These are phyloP conservation scores for Cordyceps cicadae DNA, from an alignment of 2,329 filamentous ascomycete species.

Conservation along the genomic window DNA sequence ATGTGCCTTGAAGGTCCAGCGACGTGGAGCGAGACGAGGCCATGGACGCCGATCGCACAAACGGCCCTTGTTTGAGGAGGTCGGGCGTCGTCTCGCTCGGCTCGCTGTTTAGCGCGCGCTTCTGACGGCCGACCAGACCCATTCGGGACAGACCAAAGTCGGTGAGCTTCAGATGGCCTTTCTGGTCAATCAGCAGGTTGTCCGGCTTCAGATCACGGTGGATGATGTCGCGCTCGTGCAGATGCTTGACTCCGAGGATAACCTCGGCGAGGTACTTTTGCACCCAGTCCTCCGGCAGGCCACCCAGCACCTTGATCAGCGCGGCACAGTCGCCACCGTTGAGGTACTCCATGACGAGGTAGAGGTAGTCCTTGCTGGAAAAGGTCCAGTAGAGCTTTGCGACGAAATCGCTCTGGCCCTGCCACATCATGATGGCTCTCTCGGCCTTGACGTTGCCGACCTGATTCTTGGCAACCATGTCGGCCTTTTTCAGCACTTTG, in stretches of 20 bases:
- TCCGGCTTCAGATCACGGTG: constrained; percentile 96
- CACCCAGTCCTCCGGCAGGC: constrained; percentile 91
- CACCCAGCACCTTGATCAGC: constrained; percentile 86
- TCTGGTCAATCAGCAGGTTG: constrained; percentile 93
- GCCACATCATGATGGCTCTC: constrained; percentile 99
- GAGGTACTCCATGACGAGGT: constrained; percentile 97
- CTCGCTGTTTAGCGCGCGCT: constrained; percentile 74
- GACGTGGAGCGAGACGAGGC: constrained; percentile 89
- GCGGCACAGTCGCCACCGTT: constrained; percentile 97
- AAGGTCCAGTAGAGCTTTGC: constrained; percentile 99
- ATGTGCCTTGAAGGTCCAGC: constrained; percentile 70
- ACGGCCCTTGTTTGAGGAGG: constrained; percentile 84
- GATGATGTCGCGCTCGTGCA: constrained; percentile 90
- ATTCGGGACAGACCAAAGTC: constrained; percentile 96
- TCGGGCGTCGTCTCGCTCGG: constrained; percentile 81
- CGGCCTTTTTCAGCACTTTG: constrained; percentile 97
- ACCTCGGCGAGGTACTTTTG: constrained; percentile 97
- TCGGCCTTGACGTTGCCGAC: constrained; percentile 99
- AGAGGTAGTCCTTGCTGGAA: constrained; percentile 97
- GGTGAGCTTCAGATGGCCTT: constrained; percentile 91
- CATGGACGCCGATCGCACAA: constrained; percentile 75
- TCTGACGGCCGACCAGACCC: constrained; percentile 93
- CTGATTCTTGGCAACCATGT: constrained; percentile 99
- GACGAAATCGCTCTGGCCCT: constrained; percentile 97
- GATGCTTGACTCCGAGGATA: constrained; percentile 89